Base-by-base conservation (phyloP, 139 green algal species). In the Closterium sp. region DNA sequence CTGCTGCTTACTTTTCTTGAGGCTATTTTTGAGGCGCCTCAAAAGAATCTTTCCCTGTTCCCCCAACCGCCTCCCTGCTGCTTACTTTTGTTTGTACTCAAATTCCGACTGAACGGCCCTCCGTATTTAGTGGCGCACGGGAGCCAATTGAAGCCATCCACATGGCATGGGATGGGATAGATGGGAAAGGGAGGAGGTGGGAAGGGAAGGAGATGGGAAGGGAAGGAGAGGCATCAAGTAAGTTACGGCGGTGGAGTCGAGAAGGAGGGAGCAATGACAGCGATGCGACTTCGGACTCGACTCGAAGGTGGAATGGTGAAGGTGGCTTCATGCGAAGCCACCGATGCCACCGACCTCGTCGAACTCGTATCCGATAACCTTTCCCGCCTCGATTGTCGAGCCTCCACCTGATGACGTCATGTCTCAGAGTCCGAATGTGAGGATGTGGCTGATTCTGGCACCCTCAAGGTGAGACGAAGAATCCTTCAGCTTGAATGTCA, bases 41-140 rank as follows among this genome's bases (percentile, higher is more conserved):
- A n/a, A n/a, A n/a, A n/a, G n/a, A n/a, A n/a, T 12, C 38, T 12
- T 21, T 12, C 38, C 38, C 10, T 12, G 10, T 66, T 10, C 38
- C 38, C 38, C 38, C 38, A 16, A 10, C 38, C 7, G 36, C 36
- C 38, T 21, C 4, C 55, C 55, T 76, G 2, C 16, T 19, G 55
- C 55, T 76, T 76, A 91, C 87, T 38, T 91, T 21, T 87, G 33
- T n/a, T 32, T 91, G 34, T 91, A 91, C 33, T 91, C 87, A 86
- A 36, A 87, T 1, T 91, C 36, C 0, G 87, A 34, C 87, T 91
- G 87, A 19, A 25, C 23, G 1, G 0, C 55, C 16, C 25, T 19
- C 55, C 55, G 55, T 1, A 19, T 76, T 76, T 76, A 76, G 55
- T 1, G 55, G 55, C 55, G 55, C 55, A 76, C 25, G 55, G 55